Percentiles rank a stretch among this genome's conserved stretches.
Conservation (phyloP, 2,329 filamentous ascomycete genomes). For the Cryphonectria carpinicola region DNA sequence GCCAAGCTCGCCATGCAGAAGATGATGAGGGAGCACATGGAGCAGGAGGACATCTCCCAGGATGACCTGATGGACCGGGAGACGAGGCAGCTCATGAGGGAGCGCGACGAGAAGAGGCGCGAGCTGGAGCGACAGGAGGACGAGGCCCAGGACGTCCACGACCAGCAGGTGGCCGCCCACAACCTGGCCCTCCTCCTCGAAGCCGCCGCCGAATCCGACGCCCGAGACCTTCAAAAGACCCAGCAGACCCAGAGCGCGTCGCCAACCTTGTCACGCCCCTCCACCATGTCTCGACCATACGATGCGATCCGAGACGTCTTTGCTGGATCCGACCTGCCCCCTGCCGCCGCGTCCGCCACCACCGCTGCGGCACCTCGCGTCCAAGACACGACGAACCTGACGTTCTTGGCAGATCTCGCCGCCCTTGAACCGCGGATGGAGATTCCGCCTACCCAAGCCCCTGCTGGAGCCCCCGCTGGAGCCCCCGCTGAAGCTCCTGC, state of each 20-base stretch:
- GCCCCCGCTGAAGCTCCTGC: not conserved
- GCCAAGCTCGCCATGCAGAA: constrained; percentile 30
- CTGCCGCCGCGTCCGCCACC: constrained; percentile 15
- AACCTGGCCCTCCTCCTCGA: constrained; percentile 34
- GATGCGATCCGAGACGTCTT: constrained; percentile 51
- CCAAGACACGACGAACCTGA: constrained; percentile 18
- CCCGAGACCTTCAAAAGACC: constrained; percentile 23
- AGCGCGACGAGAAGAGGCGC: constrained; percentile 30
- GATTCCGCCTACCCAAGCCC: constrained; percentile 5
- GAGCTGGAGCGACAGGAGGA: constrained; percentile 33
- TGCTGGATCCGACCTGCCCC: constrained; percentile 38
- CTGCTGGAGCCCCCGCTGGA: no score
- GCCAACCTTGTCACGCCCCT: constrained; percentile 26
- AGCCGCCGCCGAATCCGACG: constrained; percentile 23
- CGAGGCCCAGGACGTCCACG: constrained; percentile 28
- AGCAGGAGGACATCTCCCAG: constrained; percentile 33
- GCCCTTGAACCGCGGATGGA: not conserved
- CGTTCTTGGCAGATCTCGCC: constrained; percentile 22
- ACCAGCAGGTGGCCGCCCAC: constrained; percentile 20
- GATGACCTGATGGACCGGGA: constrained; percentile 31
- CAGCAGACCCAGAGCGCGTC: constrained; percentile 24
- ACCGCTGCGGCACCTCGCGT: constrained; percentile 25
- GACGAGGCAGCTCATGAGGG: constrained; percentile 31
- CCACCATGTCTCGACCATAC: constrained; percentile 43
- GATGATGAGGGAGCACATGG: constrained; percentile 33